Conservation (phyloP, 2,329 filamentous ascomycete species). For the Byssothecium circinans region DNA sequence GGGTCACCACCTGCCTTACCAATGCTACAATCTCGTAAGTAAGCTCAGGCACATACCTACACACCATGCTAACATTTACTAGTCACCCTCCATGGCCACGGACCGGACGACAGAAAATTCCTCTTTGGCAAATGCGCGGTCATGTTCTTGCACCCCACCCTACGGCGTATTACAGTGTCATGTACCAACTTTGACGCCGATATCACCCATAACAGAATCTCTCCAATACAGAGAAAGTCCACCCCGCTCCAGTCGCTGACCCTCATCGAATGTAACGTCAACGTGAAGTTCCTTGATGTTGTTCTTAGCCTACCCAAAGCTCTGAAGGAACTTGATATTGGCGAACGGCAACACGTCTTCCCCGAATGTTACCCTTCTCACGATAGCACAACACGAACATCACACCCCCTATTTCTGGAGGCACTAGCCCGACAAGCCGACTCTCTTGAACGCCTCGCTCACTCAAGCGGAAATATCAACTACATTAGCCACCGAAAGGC, state of each 20-base stretch:
- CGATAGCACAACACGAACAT: constrained; percentile 21
- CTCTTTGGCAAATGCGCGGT: constrained; percentile 25
- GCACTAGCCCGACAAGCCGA: constrained; percentile 34
- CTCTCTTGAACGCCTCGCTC: constrained; percentile 33
- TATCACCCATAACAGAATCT: constrained; percentile 13
- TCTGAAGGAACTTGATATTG: constrained; percentile 35
- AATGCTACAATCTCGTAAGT: constrained; percentile 37
- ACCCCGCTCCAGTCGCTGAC: constrained; percentile 36
- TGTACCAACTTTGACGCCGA: constrained; percentile 34
- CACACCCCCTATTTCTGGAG: constrained; percentile 26
- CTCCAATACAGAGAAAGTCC: constrained; percentile 20
- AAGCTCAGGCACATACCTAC: neutral
- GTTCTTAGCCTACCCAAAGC: constrained; percentile 37
- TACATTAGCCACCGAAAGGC: constrained; percentile 13
- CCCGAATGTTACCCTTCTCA: constrained; percentile 22
- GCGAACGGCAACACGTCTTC: constrained; percentile 36
- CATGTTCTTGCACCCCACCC: constrained; percentile 38
- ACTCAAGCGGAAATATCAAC: constrained; percentile 27
- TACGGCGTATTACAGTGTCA: constrained; percentile 36
- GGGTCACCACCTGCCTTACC: constrained; percentile 20
- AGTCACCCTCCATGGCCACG: constrained; percentile 41
- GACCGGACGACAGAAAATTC: constrained; percentile 30
- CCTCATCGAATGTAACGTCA: constrained; percentile 43
- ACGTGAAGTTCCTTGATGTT: constrained; percentile 27
- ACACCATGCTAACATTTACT: constrained; percentile 10